Conservation (phyloP, 495 filamentous ascomycete species). For the Penicillium odoratum region DNA sequence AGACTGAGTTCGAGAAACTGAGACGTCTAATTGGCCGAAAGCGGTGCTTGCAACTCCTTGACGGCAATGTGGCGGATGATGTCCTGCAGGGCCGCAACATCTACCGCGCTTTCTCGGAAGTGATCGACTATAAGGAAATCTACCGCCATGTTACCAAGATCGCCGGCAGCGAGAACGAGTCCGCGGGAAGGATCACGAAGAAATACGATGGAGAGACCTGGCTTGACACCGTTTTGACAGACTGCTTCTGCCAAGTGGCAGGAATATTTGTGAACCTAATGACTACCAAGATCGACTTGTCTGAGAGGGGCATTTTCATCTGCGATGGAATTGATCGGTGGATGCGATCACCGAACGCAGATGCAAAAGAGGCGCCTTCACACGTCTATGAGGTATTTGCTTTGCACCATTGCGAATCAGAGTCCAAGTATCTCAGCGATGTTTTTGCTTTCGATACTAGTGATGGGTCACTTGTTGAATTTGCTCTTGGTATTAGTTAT, state of each 20-base stretch:
- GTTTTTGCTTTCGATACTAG: constrained; percentile 52
- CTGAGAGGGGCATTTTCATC: constrained; percentile 57
- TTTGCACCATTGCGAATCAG: constrained; percentile 31
- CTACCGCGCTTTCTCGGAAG: constrained; percentile 45
- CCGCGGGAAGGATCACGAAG: constrained; percentile 45
- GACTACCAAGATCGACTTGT: constrained; percentile 34
- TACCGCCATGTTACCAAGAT: constrained; percentile 49
- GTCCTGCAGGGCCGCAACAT: constrained; percentile 51
- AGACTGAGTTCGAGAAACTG: constrained; percentile 39
- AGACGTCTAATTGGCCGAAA: constrained; percentile 41
- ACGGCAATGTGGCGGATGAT: constrained; percentile 42
- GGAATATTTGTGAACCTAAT: constrained; percentile 56
- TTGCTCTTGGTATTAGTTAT: constrained; percentile 54
- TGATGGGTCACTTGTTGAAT: constrained; percentile 42
- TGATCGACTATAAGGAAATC: constrained; percentile 49
- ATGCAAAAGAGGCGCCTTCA: constrained; percentile 11
- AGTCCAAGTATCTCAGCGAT: constrained; percentile 45
- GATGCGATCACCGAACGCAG: constrained; percentile 41
- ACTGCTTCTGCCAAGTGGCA: constrained; percentile 52
- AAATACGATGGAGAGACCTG: constrained; percentile 36
- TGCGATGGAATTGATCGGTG: constrained; percentile 47
- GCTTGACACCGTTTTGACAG: constrained; percentile 38
- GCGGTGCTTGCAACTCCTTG: constrained; percentile 40
- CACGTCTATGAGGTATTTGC: constrained; percentile 49
- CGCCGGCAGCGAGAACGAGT: constrained; percentile 43